Percentiles rank a stretch among this genome's conserved stretches.
These are phyloP conservation scores for Xylaria scruposa DNA, from an alignment of 495 filamentous ascomycete species.

Conservation along the genomic window DNA sequence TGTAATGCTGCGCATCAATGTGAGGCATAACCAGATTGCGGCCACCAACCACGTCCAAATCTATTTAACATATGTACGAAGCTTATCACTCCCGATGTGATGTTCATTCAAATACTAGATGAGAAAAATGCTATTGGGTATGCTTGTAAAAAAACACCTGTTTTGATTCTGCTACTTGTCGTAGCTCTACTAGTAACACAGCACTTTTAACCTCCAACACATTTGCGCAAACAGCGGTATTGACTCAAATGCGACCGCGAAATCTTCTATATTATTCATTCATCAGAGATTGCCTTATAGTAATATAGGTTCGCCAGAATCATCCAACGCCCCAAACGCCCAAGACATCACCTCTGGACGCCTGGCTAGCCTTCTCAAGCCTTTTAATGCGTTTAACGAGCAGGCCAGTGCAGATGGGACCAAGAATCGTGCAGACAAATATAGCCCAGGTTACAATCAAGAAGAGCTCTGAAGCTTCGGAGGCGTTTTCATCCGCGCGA, in stretches of 20 bases:
- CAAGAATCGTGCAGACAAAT: conserved; percentile 74
- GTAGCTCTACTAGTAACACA: too few relatives aligned
- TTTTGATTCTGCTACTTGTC: too few relatives aligned
- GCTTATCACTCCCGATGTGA: too few relatives aligned
- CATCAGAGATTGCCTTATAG: background rate
- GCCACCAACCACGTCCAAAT: too few relatives aligned
- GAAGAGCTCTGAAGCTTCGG: conserved; percentile 53
- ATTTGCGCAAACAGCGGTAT: background rate
- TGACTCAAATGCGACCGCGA: background rate
- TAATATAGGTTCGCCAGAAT: background rate
- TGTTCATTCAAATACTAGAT: too few relatives aligned
- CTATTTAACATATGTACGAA: too few relatives aligned
- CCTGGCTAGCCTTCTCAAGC: conserved; percentile 30
- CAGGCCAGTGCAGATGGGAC: conserved; percentile 70
- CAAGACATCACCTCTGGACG: conserved; percentile 30
- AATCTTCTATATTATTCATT: background rate
- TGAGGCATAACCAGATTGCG: too few relatives aligned
- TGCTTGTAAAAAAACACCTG: too few relatives aligned
- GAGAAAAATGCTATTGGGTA: too few relatives aligned
- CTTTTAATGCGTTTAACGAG: conserved; percentile 53
- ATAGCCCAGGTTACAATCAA: conserved; percentile 78
- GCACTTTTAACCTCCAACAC: too few relatives aligned
- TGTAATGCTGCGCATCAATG: too few relatives aligned
- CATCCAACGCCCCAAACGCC: conserved; percentile 38
- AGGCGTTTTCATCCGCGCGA: conserved; percentile 41